Conservation (phyloP, 495 filamentous ascomycete genomes). For the Geoglossum glabrum region DNA sequence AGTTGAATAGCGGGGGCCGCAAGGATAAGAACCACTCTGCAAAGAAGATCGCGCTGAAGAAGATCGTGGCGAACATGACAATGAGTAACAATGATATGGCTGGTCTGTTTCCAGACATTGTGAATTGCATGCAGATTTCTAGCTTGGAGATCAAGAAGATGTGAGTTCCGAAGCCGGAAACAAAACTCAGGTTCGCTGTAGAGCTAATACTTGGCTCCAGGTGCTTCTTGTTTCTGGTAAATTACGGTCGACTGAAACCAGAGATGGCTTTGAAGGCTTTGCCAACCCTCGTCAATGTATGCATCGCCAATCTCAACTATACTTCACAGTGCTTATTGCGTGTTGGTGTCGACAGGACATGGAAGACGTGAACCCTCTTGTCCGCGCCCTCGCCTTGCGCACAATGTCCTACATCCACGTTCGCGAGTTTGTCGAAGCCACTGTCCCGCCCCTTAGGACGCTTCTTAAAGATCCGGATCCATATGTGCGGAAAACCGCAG, state of each 20-base stretch:
- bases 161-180: conserved; percentile 30
- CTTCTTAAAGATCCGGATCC: conserved; percentile 78
- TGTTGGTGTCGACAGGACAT: conserved; percentile 46
- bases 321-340: neutral
- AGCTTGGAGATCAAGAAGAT: conserved; percentile 99
- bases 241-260: conserved; percentile 86
- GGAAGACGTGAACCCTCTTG: conserved; percentile 80
- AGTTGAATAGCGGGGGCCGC: conserved; percentile 83
- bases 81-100: conserved; percentile 99
- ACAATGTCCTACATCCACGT: conserved; percentile 98
- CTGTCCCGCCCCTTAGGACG: conserved; percentile 60
- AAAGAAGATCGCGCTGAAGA: conserved; percentile 98
- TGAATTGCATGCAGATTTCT: conserved; percentile 82
- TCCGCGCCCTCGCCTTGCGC: conserved; percentile 77
- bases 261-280: conserved; percentile 88
- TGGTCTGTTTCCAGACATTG: conserved; percentile 84
- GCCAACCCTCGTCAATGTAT: conserved; percentile 63
- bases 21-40: conserved; percentile 95
- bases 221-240: conserved; percentile 95
- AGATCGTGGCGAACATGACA: conserved; percentile 99
- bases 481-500: conserved; percentile 94
- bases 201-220: conserved; percentile 27
- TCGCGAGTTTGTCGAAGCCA: conserved; percentile 84
- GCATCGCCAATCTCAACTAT: conserved; percentile 9
- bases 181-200: neutral